phyloP scores from a whole-genome alignment of 208 protist species.

The Leishmania lainsoni region DNA sequence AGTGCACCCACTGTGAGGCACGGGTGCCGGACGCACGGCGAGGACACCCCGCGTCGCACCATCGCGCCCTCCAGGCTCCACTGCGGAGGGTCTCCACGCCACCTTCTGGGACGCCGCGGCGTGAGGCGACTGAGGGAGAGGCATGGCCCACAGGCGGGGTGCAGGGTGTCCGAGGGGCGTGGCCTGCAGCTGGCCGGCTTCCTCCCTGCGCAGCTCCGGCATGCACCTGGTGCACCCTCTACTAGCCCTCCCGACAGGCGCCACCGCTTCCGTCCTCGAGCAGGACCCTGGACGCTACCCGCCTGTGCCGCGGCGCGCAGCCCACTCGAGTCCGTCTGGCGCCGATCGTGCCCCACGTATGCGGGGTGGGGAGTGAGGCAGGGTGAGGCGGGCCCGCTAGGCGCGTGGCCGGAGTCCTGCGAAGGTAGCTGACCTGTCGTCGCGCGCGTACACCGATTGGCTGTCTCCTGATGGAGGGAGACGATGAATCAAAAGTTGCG shows the following conservation, averaged over 20 bases:
- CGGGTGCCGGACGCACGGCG: neutral
- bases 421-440: neutral
- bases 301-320: neutral
- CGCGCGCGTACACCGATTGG: neutral
- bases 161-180: neutral
- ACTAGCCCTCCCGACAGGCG: neutral
- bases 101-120: neutral
- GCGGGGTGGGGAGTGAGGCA: no score
- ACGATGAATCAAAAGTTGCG: neutral
- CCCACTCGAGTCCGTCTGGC: neutral
- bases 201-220: neutral
- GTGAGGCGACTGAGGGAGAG: neutral
- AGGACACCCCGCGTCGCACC: neutral
- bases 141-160: neutral
- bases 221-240: neutral
- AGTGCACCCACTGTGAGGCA: neutral
- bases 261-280: neutral
- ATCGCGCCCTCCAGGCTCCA: neutral
- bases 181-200: neutral
- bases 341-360: neutral
- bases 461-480: neutral
- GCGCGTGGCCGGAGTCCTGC: no score
- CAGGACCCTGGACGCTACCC: neutral
- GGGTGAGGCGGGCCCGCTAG: no score
- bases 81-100: neutral